Conservation (phyloP, 1,284 basidiomycete species). For the Rhodotorula sp. region DNA sequence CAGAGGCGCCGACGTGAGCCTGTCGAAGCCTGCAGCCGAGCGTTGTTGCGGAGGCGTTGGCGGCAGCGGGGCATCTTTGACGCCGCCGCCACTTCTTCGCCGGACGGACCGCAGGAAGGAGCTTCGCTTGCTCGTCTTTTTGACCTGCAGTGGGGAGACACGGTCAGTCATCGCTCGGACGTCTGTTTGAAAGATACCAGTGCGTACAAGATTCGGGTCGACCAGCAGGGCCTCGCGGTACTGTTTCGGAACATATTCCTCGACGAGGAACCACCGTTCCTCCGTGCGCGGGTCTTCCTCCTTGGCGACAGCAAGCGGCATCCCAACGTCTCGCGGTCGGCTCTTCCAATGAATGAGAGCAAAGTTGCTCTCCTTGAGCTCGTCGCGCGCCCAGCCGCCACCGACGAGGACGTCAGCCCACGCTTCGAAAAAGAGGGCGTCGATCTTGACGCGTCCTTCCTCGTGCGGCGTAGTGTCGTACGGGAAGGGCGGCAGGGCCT, state of each 20-base stretch:
- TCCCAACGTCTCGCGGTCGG: constrained; percentile 10
- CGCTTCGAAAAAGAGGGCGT: constrained; percentile 46
- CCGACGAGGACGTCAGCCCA: constrained; percentile 46
- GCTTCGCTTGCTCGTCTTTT: constrained; percentile 29
- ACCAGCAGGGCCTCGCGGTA: constrained; percentile 40
- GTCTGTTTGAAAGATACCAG: too few species aligned
- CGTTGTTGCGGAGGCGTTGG: neutral
- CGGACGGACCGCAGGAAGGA: constrained; percentile 41
- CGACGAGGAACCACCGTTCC: constrained; percentile 45
- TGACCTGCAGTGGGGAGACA: neutral
- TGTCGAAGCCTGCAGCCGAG: neutral
- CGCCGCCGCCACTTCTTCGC: constrained; percentile 3
- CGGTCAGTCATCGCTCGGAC: neutral
- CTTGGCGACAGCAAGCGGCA: neutral
- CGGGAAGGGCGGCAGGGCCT: constrained; percentile 41
- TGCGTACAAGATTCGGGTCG: constrained; percentile 35
- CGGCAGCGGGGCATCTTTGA: neutral
- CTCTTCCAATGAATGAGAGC: constrained; percentile 44
- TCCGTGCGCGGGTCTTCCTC: constrained; percentile 34
- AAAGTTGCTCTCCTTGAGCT: constrained; percentile 46
- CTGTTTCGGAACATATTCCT: constrained; percentile 46
- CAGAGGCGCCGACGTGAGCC: constrained; percentile 1
- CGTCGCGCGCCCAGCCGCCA: constrained; percentile 46
- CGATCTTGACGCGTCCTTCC: constrained; percentile 38
- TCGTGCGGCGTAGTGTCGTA: constrained; percentile 45